Percentiles rank a stretch among this genome's conserved stretches.
phyloP scores from a whole-genome alignment of 2,329 filamentous ascomycete genomes.

The Grosmannia serpens region DNA sequence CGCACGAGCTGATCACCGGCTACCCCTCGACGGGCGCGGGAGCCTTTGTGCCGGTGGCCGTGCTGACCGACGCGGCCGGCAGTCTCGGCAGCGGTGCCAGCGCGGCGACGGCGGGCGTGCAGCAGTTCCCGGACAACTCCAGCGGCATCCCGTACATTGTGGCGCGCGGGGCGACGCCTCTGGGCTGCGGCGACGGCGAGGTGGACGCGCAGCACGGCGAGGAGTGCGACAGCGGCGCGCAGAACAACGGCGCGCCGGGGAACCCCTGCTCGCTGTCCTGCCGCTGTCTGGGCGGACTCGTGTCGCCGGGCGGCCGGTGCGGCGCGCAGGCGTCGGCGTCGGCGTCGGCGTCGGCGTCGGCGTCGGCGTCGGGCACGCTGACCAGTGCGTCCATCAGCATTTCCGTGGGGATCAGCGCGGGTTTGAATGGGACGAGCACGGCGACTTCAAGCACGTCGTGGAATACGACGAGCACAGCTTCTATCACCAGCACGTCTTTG shows the following conservation, averaged over 20 bases:
- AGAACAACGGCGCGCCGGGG: conserved; percentile 23
- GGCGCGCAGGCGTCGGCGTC: background rate
- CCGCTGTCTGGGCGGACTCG: conserved; percentile 22
- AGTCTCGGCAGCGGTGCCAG: too few species aligned
- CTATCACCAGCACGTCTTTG: too few species aligned
- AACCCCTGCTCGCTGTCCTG: conserved; percentile 27
- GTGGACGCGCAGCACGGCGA: conserved; percentile 23
- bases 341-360: background rate
- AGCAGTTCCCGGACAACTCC: conserved; percentile 23
- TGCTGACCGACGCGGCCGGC: conserved; percentile 19
- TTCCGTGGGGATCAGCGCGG: too few species aligned
- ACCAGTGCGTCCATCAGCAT: too few species aligned
- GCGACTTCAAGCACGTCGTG: background rate
- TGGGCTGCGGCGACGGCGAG: conserved; percentile 27
- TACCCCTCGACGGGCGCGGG: conserved; percentile 23
- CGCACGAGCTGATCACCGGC: conserved; percentile 27
- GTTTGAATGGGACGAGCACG: background rate
- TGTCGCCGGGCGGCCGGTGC: conserved; percentile 5
- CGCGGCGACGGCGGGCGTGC: conserved; percentile 20
- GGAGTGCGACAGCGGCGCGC: conserved; percentile 26
- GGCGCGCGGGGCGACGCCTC: conserved; percentile 26
- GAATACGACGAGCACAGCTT: too few species aligned
- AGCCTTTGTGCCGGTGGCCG: conserved; percentile 27
- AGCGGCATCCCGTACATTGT: conserved; percentile 30
- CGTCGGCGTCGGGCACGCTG: background rate